Evolutionary conservation across 1,284 basidiomycete species (phyloP).

Genomic region (Ustilago trichophora): DNA sequence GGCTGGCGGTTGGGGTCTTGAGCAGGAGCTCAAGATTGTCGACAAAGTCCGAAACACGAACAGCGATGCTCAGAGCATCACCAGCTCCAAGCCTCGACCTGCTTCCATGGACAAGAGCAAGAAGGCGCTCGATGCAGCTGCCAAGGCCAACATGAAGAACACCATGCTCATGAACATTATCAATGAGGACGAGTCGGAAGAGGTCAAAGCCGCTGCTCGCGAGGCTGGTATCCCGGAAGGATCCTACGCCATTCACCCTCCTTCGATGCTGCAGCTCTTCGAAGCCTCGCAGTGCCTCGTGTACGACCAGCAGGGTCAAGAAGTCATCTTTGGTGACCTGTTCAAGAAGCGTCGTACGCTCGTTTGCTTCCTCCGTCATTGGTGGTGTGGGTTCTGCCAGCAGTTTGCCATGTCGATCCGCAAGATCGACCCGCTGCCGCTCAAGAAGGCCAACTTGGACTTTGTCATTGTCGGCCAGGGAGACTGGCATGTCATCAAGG

Average conservation of each 20-base stretch:
- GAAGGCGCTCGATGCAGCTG: constrained; percentile 7
- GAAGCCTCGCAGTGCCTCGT: constrained; percentile 75
- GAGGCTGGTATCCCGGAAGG: constrained; percentile 46
- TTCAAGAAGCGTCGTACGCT: constrained; percentile 76
- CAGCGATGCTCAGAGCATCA: neutral
- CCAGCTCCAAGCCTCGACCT: constrained; percentile 4
- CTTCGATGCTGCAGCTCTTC: constrained; percentile 68
- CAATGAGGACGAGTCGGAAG: constrained; percentile 40
- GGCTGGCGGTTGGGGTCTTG: constrained; percentile 32
- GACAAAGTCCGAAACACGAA: constrained; percentile 19
- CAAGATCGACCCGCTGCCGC: constrained; percentile 71
- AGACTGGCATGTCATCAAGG: constrained; percentile 75
- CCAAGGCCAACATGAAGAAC: constrained; percentile 21
- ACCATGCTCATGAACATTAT: constrained; percentile 17
- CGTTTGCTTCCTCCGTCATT: constrained; percentile 70
- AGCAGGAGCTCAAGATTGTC: constrained; percentile 40
- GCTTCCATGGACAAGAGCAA: constrained; percentile 30
- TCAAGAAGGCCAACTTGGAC: constrained; percentile 72
- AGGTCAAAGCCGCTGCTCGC: constrained; percentile 40
- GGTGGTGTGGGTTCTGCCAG: constrained; percentile 78
- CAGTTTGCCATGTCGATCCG: constrained; percentile 81
- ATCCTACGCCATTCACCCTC: constrained; percentile 56
- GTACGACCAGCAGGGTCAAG: constrained; percentile 75
- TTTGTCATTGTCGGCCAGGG: constrained; percentile 83
- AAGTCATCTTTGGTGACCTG: constrained; percentile 77